phyloP scores from a whole-genome alignment of 257 asterid species.

The Dorcoceras hygrometricum region DNA sequence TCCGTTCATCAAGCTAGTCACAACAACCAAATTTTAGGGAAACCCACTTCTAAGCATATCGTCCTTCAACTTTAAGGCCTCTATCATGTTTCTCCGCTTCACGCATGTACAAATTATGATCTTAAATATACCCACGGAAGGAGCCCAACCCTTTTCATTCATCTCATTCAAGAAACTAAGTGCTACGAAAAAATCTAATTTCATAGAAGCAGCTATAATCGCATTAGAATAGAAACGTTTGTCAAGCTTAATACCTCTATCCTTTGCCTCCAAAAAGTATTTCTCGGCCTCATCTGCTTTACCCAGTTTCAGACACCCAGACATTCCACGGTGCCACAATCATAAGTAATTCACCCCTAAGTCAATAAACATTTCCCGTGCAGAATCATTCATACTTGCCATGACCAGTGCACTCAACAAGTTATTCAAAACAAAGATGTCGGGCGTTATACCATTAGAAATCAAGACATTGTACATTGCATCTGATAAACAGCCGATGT shows the following conservation, averaged over 20 bases:
- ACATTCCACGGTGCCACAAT: constrained; percentile 62
- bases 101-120: constrained; percentile 52
- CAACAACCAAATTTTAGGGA: constrained; percentile 62
- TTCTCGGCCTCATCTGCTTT: constrained; percentile 51
- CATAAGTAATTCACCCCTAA: constrained; percentile 37
- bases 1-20: constrained; percentile 86
- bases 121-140: constrained; percentile 52
- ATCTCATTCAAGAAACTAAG: constrained; percentile 59
- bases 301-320: constrained; percentile 49
- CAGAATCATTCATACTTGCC: constrained; percentile 43
- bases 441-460: constrained; percentile 35
- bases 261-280: constrained; percentile 50
- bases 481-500: constrained; percentile 27
- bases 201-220: constrained; percentile 52
- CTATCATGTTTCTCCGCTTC: constrained; percentile 55
- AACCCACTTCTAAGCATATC: constrained; percentile 67
- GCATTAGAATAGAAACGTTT: constrained; percentile 46
- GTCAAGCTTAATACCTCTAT: constrained; percentile 47
- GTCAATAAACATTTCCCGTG: constrained; percentile 41
- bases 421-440: constrained; percentile 33
- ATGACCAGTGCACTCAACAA: constrained; percentile 47
- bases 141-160: constrained; percentile 64
- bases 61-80: constrained; percentile 65
- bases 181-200: constrained; percentile 37
- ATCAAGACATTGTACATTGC: constrained; percentile 54